Base-by-base conservation (phyloP, 345 rosid species). In the Cochlearia excelsa region DNA sequence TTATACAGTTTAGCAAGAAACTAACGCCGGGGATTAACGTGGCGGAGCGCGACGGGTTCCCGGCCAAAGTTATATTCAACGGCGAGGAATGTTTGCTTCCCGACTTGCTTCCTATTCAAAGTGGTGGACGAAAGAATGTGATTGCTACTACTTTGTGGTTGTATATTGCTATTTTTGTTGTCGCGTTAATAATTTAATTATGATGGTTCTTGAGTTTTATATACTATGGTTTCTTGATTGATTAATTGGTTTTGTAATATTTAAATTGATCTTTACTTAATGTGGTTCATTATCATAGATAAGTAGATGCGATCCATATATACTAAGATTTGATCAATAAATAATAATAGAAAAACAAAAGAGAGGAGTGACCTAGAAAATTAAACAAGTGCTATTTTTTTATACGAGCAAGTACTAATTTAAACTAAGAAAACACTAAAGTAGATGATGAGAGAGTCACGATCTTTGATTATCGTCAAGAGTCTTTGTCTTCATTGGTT, bases 31-130 rank as follows among this genome's bases (percentile, higher is more conserved):
- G 90, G 54, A 71, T 93, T 37, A 80, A 82, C 2, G 81, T 89
- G 59, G 75, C 83, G 27, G 80, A 67, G 8, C 82, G 95, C 1
- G 99, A 93, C 40, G 97, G 97, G 9, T 93, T 84, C 69, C 97
- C 99, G 4, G 77, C 88, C 0, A 93, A 89, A 72, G 95, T 93
- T 37, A 89, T 78, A 77, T 93, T 93, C 74, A 93, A 93, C 10
- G 99, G 99, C 8, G 95, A 93, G 51, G 95, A 89, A 51, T 93
- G 99, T 49, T 68, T 96, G 0, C 87, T 93, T 48, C 97, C 99
- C 39, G 53, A 79, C 4, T 11, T 75, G 27, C 61, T 56, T 50
- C 99, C 99, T 30, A 61, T 78, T 44, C 63, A 72, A 51, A 67
- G 70, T 63, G 53, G 84, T 48, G 71, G 69, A 30, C 66, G 72